Evolutionary conservation across 768 basidiomycete genomes (phyloP), one percentile per base, ranked within the genome.

Genomic region (Kwoniella dejecticola): DNA sequence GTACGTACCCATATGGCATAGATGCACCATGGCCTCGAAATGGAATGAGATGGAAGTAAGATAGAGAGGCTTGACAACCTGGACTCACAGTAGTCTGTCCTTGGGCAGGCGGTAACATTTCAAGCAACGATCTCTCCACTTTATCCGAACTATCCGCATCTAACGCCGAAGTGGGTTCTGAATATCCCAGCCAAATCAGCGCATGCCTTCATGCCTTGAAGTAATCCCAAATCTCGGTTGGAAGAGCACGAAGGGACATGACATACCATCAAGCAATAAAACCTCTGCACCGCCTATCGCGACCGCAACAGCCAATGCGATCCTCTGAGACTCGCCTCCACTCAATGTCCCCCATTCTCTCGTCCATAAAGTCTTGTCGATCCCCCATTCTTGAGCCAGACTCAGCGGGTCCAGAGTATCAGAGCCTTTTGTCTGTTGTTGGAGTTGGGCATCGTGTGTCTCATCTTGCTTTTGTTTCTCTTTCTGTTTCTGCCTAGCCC

Each of bases 111-210:
- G 8, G 82, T 33, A 92, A 75, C 56, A 86, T 82, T 7, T 81
- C 73, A 4, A 82, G 60, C 13, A 94, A 79, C 46, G 81, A 83
- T 45, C 82, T 79, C 74, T 95, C 92, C 1, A 95, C 89, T 27
- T 82, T 77, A 13, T 81, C 69, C 13, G 87, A 87, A 0, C 87
- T 84, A 30, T 83, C 83, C 15, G 85, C 81, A 76, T 95, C 92
- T 57, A 95, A 82, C 0, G 92, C 92, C 8, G 89, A 91, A 0
- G 92, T 94, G 1, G 92, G 92, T 77, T 95, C 92, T 94, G 65
- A 21, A 45, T n/a, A n/a, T n/a, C n/a, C n/a, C n/a, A n/a, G n/a
- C 12, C 10, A 5, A 38, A 21, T 41, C 41, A 45, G 40, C 23
- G 52, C 26, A 24, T 23, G 52, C 15, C 50, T 27, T n/a, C 27